Base-by-base conservation (phyloP, 1,139 yeast species). In the Scheffersomyces insectosa region DNA sequence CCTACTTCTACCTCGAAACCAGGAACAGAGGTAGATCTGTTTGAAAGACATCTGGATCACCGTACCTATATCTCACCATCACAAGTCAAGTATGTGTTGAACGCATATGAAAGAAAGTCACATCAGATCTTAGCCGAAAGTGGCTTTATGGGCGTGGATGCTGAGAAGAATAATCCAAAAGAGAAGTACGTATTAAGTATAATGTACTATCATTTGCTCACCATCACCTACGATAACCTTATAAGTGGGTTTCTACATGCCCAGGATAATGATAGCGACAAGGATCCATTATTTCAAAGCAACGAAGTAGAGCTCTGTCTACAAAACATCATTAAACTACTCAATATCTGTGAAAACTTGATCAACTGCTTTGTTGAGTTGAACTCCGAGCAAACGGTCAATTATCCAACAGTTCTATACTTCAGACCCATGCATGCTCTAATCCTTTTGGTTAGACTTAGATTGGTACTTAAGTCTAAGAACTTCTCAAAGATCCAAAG, bases 341-440 rank as follows among this genome's bases (percentile, higher is more conserved):
- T 75, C 20, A 63, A 66, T 39, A 63, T 72, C 11, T 69, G 79
- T 53, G 77, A 74, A 48, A 69, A 66, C 44, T 62, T 76, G 32
- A 63, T 80, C 33, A 72, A 70, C 37, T 65, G 75, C 6, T 79
- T 79, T 56, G 63, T 75, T 13, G 59, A 59, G 20, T 45, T 77
- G 30, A 68, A 75, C 42, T 46, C 48, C 7, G 63, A 64, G 7
- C 62, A 65, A 41, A 69, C 77, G 1, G 52, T 66, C 6, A 59
- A 67, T 42, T 74, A 73, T 43, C 85, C 85, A 1, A 76, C 83
- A 1, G 77, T 76, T 48, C 70, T 79, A 54, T 77, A 76, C 55
- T 80, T 78, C 51, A 59, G 84, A 35, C 82, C 84, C 3, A 63
- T 80, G 70, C 79, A 77, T 55, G 79, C 83, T 0, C 58, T 80